Base-by-base conservation (phyloP, 164 flowering plant genomes). In the Magnolia kwangsiensis region DNA sequence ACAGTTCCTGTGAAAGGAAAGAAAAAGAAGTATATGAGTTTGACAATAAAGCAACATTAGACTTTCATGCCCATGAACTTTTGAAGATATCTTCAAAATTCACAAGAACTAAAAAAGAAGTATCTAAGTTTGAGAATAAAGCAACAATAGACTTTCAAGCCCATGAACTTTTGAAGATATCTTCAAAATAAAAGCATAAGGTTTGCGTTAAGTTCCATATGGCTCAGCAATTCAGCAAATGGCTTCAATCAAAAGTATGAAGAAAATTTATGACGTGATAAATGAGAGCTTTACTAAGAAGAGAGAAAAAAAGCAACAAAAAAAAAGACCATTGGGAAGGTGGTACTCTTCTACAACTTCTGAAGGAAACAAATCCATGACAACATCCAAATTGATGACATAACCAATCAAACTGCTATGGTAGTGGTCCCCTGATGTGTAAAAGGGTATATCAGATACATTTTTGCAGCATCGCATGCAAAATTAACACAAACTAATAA, bases 1-100 rank as follows among this genome's bases (percentile, higher is more conserved):
- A 96, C 99, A 64, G 97, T 96, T 84, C 98, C 99, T 96, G 91
- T 79, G 63, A 68, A 78, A 67, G 72, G 78, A 58, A 76, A 72
- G n/a, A n/a, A n/a, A n/a, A n/a, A n/a, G n/a, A n/a, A n/a, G n/a
- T n/a, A n/a, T n/a, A n/a, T n/a, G n/a, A n/a, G n/a, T n/a, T n/a
- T n/a, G n/a, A n/a, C n/a, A n/a, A n/a, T n/a, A n/a, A n/a, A n/a
- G n/a, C n/a, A n/a, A n/a, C n/a, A n/a, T n/a, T n/a, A n/a, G n/a
- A n/a, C n/a, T n/a, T n/a, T n/a, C n/a, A n/a, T n/a, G n/a, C n/a
- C n/a, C n/a, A n/a, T n/a, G n/a, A n/a, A n/a, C n/a, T n/a, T n/a
- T n/a, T n/a, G n/a, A n/a, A n/a, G n/a, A n/a, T n/a, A n/a, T n/a
- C n/a, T n/a, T n/a, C n/a, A n/a, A n/a, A n/a, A n/a, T n/a, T n/a